A percentile compares a stretch with the other conserved stretches of the same genome.
Conservation (phyloP, 2,329 filamentous ascomycete species). For the Aspergillus costaricaensis region DNA sequence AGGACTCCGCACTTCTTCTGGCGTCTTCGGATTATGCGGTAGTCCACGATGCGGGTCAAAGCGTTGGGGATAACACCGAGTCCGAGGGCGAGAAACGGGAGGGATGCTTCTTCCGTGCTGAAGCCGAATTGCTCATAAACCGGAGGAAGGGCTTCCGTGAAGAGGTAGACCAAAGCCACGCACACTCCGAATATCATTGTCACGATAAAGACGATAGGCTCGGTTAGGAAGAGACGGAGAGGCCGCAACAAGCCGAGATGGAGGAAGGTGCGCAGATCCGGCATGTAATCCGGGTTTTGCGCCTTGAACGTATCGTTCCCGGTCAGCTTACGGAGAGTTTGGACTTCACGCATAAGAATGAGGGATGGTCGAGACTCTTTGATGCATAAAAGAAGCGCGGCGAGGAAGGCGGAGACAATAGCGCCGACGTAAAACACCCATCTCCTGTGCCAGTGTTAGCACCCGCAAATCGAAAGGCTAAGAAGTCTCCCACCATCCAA, state of each 20-base stretch:
- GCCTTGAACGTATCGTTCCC: conserved; percentile 6
- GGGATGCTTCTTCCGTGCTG: neutral
- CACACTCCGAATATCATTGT: conserved; percentile 7
- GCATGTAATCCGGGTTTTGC: conserved; percentile 11
- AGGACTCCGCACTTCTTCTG: conserved; percentile 22
- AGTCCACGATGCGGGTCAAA: conserved; percentile 46
- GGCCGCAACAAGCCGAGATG: conserved; percentile 8
- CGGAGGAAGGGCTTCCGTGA: conserved; percentile 3
- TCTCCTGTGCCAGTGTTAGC: neutral
- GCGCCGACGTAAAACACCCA: conserved; percentile 15
- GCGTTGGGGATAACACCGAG: conserved; percentile 44
- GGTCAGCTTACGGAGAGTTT: neutral
- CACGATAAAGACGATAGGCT: conserved; percentile 10
- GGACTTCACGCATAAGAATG: conserved; percentile 8
- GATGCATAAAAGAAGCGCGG: conserved; percentile 6
- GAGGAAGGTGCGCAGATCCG: conserved; percentile 5
- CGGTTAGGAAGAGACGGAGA: neutral
- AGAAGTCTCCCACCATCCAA: conserved; percentile 6
- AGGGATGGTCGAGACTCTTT: conserved; percentile 13
- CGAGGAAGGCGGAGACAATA: neutral
- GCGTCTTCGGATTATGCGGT: conserved; percentile 31
- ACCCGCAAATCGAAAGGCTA: neutral
- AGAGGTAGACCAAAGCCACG: conserved; percentile 12
- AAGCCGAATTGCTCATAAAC: conserved; percentile 1
- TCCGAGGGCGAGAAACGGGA: conserved; percentile 33